Percentiles rank a stretch among this genome's conserved stretches.
Evolutionary conservation across 169 alveolate genomes (phyloP).

Genomic region (Eimeria necatrix): DNA sequence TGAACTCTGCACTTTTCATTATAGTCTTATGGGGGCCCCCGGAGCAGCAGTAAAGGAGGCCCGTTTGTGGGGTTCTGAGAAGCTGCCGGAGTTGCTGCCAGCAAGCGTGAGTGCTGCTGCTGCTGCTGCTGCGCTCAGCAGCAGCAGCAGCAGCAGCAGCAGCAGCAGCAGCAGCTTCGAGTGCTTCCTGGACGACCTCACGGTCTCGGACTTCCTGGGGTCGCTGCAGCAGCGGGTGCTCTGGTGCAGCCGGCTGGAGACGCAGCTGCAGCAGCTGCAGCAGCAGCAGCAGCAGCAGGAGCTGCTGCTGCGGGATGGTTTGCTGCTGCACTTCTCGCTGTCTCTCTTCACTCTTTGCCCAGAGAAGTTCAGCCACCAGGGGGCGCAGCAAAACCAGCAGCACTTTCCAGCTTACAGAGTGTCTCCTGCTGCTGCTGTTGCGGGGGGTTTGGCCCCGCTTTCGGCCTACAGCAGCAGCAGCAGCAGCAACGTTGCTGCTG

Average conservation of each 20-base stretch:
- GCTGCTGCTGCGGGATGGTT: neutral
- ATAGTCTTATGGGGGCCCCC: constrained; percentile 1
- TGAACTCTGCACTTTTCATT: neutral
- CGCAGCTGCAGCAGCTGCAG: neutral
- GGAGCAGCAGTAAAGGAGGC: neutral
- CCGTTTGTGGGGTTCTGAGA: neutral
- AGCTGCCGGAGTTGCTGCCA: neutral
- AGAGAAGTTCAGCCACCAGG: neutral
- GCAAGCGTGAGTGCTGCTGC: neutral
- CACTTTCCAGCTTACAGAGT: neutral
- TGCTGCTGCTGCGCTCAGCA: constrained; percentile 50
- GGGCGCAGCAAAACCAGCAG: constrained; percentile 9
- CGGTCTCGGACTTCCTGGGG: constrained; percentile 15
- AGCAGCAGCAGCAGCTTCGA: constrained; percentile 4
- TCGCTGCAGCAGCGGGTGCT: constrained; percentile 5
- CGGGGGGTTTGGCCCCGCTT: neutral
- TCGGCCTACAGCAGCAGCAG: neutral
- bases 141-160: constrained; percentile 30
- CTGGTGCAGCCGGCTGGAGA: neutral
- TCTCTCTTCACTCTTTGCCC: neutral
- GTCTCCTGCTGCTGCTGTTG: constrained; percentile 35
- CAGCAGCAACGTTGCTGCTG: neutral
- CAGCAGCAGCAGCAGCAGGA: neutral
- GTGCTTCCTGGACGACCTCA: neutral
- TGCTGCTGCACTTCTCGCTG: neutral